Evolutionary conservation across 805 yeast species (phyloP).

Genomic region (Metschnikowia koreensis): DNA sequence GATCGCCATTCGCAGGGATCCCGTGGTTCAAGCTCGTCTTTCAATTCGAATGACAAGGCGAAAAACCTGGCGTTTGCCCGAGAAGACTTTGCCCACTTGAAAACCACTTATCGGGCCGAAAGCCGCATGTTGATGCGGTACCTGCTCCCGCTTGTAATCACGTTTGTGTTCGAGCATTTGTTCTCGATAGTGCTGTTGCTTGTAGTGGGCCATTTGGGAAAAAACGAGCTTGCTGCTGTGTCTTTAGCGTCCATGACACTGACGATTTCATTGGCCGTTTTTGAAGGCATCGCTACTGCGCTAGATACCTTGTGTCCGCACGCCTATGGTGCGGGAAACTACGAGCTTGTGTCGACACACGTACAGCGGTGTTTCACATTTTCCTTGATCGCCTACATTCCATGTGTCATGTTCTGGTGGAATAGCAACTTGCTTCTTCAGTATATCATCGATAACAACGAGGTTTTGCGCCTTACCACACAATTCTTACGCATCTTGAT

Average conservation of each 20-base stretch:
- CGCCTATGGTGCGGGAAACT: constrained; percentile 45
- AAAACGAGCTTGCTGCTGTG: constrained; percentile 45
- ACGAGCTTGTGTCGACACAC: constrained; percentile 33
- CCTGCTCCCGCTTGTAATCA: constrained; percentile 39
- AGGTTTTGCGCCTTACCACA: constrained; percentile 35
- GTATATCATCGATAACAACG: constrained; percentile 31
- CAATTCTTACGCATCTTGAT: constrained; percentile 35
- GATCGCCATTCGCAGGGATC: constrained; percentile 4
- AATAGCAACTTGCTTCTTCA: constrained; percentile 27
- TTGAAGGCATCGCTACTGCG: constrained; percentile 48
- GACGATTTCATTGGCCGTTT: constrained; percentile 43
- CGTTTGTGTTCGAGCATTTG: constrained; percentile 44
- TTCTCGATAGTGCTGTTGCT: constrained; percentile 42
- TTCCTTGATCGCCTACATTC: constrained; percentile 34
- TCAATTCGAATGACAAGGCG: constrained; percentile 10
- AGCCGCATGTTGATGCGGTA: constrained; percentile 28
- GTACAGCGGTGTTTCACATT: constrained; percentile 40
- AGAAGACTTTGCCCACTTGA: constrained; percentile 34
- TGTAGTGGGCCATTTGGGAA: constrained; percentile 47
- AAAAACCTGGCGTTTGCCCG: constrained; percentile 13
- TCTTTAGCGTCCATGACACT: constrained; percentile 45
- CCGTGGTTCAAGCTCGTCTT: background rate
- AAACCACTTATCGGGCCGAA: constrained; percentile 30
- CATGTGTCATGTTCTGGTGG: constrained; percentile 44
- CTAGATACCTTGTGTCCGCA: constrained; percentile 46